Base-by-base conservation (phyloP, 805 yeast species). In the Groenewaldozyma salmanticensis region DNA sequence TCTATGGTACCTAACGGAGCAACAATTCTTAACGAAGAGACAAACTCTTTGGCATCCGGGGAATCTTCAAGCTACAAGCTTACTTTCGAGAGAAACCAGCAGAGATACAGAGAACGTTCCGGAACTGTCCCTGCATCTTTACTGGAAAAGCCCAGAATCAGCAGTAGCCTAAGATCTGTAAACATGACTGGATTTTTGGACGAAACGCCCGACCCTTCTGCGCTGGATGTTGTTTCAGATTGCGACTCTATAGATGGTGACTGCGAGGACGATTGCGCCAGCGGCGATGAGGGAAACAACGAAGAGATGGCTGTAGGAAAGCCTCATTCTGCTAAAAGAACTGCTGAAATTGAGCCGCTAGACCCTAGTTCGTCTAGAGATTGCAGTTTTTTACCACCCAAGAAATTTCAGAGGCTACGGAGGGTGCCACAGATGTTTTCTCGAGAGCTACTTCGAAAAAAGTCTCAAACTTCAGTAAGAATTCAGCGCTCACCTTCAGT, bases 1-100 rank as follows among this genome's bases (percentile, higher is more conserved):
- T 38, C 34, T 9, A 32, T 11, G 21, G 42, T 42, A 17, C 52
- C 42, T 17, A 34, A 37, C 20, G 50, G 51, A 13, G 47, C 48
- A 17, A 35, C 24, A 16, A 37, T 37, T n/a, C 32, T 38, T 22
- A 39, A 36, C 34, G 50, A 39, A 29, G 51, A 42, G 27, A 24
- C 33, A 27, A 18, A 18, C 5, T 13, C 22, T 13, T 22, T 18
- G 20, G n/a, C 19, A 17, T 18, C 35, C 27, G 33, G 42, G 35
- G 39, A 42, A 5, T 41, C 39, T 20, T 37, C 42, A 21, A 36
- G 33, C 29, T 47, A 47, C 27, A 41, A 39, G 32, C 44, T 47
- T 27, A 43, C 38, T 18, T 48, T 48, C 27, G 45, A 48, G 21
- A 46, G 41, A 31, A 37, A 36, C n/a, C 21, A 36, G 2, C 36